Evolutionary conservation across 352 stramenopile species (phyloP), one percentile per base, ranked within the genome.

Genomic region (Phytophthora sansomeana): DNA sequence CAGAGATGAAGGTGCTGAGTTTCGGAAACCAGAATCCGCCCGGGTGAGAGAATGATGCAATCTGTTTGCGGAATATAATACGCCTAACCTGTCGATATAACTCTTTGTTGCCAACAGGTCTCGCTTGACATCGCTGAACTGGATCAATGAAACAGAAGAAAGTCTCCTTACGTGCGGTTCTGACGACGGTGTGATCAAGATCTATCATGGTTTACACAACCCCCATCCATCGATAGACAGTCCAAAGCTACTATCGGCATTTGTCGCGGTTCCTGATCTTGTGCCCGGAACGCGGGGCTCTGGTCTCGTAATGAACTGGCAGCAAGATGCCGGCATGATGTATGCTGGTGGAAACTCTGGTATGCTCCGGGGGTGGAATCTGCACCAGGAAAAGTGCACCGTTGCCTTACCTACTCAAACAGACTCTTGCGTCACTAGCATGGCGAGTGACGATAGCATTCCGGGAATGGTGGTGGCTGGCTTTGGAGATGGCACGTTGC

Each of bases 241-340:
- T 35, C 89, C 94, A n/a, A 84, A 80, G 33, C 74, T 99, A 0
- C 65, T 97, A 32, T 97, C 95, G 1, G 82, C 97, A 0, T 99
- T 99, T 63, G 79, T 95, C 30, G 97, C 93, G 6, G 88, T 97
- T 35, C 93, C 95, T 9, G 95, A 99, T 76, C 80, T 99, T 55
- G 78, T 95, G 30, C 80, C 91, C 5, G 93, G 90, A 17, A 96
- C 87, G 9, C 90, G 93, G 33, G 92, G 90, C 52, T 98, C 93
- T 39, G 97, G 97, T 8, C 82, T 99, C 6, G 87, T 99, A 24
- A 97, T 97, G 51, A 96, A 98, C 54, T 99, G 97, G 96, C 95
- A 99, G 69, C 93, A 98, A 64, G 79, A 83, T 36, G 80, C 80
- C 19, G 96, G 95, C 0, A 80, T 92, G 61, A 79, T 99, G 17